Evolutionary conservation across 78 protist genomes (phyloP), one percentile per base, ranked within the genome.

Genomic region (Monocercomonoides exilis): DNA sequence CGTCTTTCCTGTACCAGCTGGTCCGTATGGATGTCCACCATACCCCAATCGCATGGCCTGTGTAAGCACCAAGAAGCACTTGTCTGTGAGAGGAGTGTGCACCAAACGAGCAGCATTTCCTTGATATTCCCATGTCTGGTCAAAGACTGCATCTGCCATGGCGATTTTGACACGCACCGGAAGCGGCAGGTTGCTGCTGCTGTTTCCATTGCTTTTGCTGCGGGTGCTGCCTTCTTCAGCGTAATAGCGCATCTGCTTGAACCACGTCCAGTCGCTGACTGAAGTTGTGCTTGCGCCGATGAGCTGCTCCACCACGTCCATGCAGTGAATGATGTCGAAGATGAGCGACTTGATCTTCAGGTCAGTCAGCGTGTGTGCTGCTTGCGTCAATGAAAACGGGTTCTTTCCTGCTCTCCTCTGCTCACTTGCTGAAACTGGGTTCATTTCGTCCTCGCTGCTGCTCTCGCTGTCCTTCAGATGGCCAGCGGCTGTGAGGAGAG

Each of bases 21-120:
- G 98, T 0, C 97, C 97, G 63, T 91, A 92, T 3, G 98, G 97
- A 81, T 93, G 93, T 70, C 98, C 98, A 0, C 97, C 97, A 85
- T 89, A 93, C 4, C 97, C 96, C 36, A 90, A 77, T 77, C 43
- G 87, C 93, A 95, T 92, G 42, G 93, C 97, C 44, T 95, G 95
- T 4, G 97, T 95, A 41, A 96, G 93, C 32, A 94, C 92, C 33
- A 96, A 91, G 92, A 88, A 96, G 92, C 94, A 92, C 88, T 93
- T 92, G 89, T 93, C 96, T 21, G 98, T 94, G 41, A 96, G 89
- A 32, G 97, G 96, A 42, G 98, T 96, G 90, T 93, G 94, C 54
- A 96, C 98, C 4, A 96, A 91, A 80, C 90, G 89, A 41, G 92
- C 89, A 0, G 93, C 93, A 89, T 94, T 93, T 43, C 98, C 97